phyloP scores from a whole-genome alignment of 352 stramenopile species.

The Phytophthora macrochlamydospora region DNA sequence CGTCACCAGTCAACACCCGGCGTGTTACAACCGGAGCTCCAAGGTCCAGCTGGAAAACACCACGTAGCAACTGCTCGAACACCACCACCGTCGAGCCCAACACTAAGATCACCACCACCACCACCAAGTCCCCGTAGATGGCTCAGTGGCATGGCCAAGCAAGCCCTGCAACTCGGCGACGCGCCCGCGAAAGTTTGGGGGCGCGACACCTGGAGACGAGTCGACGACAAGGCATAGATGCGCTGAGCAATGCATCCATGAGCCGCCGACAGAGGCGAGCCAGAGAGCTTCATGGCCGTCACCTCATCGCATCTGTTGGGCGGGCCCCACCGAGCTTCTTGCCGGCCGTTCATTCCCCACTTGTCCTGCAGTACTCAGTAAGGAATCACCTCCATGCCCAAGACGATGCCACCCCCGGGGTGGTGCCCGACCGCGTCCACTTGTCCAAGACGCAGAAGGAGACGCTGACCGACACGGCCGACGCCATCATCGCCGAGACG shows the following conservation, averaged over 20 bases:
- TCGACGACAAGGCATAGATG: not conserved
- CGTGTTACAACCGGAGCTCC: too few species aligned
- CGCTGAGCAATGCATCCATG: slow-evolving; percentile 12
- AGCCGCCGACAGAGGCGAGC: slow-evolving; percentile 12
- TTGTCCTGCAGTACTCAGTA: slow-evolving; percentile 9
- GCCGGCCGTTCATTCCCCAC: slow-evolving; percentile 14
- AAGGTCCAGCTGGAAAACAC: too few species aligned
- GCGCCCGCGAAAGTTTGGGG: not conserved
- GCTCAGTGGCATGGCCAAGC: not conserved
- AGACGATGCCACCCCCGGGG: slow-evolving; percentile 2
- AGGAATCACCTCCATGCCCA: slow-evolving; percentile 10
- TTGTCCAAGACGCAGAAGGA: slow-evolving; percentile 34
- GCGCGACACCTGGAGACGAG: not conserved
- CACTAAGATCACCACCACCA: too few species aligned
- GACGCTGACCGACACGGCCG: slow-evolving; percentile 47
- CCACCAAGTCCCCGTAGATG: too few species aligned
- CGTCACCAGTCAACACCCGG: too few species aligned
- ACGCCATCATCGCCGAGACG: slow-evolving; percentile 62
- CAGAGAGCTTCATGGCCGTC: slow-evolving; percentile 16
- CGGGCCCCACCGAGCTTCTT: slow-evolving; percentile 4
- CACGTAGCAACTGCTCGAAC: too few species aligned
- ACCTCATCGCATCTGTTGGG: slow-evolving; percentile 14
- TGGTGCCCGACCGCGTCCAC: slow-evolving; percentile 24
- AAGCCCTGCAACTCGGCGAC: not conserved
- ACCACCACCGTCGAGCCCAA: too few species aligned